These are phyloP conservation scores for Hapsidospora chrysogenum DNA, from an alignment of 495 filamentous ascomycete species.

Conservation along the genomic window DNA sequence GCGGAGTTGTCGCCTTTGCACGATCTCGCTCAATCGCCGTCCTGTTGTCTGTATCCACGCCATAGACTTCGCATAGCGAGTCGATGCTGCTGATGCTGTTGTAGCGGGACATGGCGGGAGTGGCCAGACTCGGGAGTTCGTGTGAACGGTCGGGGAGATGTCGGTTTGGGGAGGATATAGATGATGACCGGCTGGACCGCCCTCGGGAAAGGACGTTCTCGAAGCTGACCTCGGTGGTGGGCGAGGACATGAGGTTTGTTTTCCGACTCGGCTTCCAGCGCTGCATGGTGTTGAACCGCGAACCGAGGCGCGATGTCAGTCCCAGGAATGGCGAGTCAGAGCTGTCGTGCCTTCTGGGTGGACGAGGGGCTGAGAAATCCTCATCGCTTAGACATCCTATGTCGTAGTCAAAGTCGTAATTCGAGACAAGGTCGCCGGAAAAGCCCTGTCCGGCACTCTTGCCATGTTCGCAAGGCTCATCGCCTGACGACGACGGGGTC, in stretches of 20 bases:
- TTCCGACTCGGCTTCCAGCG: conserved; percentile 45
- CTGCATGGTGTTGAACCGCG: conserved; percentile 56
- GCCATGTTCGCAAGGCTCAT: conserved; percentile 23
- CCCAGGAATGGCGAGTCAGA: conserved; percentile 45
- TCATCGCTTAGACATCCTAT: conserved; percentile 42
- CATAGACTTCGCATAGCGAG: conserved; percentile 34
- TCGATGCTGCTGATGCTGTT: conserved; percentile 36
- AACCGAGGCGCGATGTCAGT: conserved; percentile 50
- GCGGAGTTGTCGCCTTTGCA: conserved; percentile 55
- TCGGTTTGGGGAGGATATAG: conserved; percentile 41
- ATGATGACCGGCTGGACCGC: conserved; percentile 52
- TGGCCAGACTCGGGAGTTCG: conserved; percentile 15
- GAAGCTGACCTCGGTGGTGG: conserved; percentile 28
- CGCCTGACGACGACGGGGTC: conserved; percentile 21
- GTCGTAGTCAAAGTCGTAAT: conserved; percentile 36
- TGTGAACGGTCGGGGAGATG: background rate
- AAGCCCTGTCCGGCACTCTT: conserved; percentile 13
- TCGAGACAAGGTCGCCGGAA: conserved; percentile 16
- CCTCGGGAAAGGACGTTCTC: conserved; percentile 22
- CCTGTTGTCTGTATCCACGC: conserved; percentile 32
- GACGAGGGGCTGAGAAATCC: conserved; percentile 33
- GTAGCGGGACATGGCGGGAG: conserved; percentile 48
- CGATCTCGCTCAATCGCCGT: conserved; percentile 37
- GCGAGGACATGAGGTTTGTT: conserved; percentile 25
- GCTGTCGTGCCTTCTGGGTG: conserved; percentile 41